Percentiles rank a stretch among this genome's conserved stretches.
Evolutionary conservation across 176 grass and related monocot species (phyloP).

Genomic region (Carex littledalei): DNA sequence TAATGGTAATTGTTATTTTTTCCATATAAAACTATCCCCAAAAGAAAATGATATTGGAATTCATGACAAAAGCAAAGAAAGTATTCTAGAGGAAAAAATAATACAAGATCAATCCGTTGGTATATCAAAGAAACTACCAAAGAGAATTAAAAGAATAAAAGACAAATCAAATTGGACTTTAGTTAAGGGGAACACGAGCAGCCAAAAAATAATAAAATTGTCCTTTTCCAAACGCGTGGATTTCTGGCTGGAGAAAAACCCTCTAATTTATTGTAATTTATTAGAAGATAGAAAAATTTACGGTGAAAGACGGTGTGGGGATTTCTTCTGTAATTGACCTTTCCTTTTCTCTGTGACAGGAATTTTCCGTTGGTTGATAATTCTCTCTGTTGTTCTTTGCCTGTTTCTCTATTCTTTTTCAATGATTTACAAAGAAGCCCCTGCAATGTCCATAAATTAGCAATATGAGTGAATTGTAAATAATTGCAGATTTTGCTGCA

Average conservation of each 20-base stretch:
- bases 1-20: neutral
- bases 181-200: neutral
- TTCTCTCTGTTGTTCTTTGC: neutral
- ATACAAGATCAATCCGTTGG: neutral
- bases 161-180: slow-evolving; percentile 10
- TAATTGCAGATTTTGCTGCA: neutral
- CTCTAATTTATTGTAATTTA: neutral
- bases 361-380: neutral
- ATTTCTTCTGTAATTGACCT: neutral
- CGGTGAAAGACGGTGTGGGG: neutral
- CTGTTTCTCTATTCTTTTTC: neutral
- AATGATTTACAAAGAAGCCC: neutral
- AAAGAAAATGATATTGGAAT: neutral
- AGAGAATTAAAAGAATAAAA: slow-evolving; percentile 9
- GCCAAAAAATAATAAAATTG: slow-evolving; percentile 3
- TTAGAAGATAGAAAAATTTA: neutral
- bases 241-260: neutral
- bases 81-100: neutral
- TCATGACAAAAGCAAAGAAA: neutral
- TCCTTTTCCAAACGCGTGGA: slow-evolving; percentile 14
- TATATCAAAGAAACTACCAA: slow-evolving; percentile 5
- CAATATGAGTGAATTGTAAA: neutral
- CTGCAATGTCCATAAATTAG: neutral
- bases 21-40: neutral
- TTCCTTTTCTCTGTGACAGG: neutral